phyloP scores from a whole-genome alignment of 2,329 filamentous ascomycete species.

The Alternaria sp. region DNA sequence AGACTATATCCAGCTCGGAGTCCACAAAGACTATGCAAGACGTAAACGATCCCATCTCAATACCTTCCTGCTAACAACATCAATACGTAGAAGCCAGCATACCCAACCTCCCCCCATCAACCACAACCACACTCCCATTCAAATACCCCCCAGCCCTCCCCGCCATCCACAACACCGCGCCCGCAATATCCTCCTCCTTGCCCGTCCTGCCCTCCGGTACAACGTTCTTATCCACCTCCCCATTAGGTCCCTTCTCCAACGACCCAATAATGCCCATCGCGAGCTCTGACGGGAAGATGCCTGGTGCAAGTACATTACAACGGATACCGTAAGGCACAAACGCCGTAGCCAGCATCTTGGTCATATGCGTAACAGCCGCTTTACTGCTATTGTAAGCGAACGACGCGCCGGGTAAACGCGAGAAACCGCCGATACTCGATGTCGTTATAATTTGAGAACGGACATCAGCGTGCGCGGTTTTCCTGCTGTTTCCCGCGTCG shows the following conservation, averaged over 20 bases:
- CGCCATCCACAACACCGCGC: constrained; percentile 69
- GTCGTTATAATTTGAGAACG: constrained; percentile 31
- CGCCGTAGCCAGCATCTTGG: constrained; percentile 57
- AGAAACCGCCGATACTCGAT: constrained; percentile 13
- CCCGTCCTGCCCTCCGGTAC: constrained; percentile 65
- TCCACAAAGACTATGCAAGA: background rate
- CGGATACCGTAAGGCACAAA: constrained; percentile 53
- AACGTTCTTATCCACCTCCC: constrained; percentile 9
- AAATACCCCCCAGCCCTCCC: constrained; percentile 69
- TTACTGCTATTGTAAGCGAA: constrained; percentile 48
- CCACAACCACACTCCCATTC: constrained; percentile 67
- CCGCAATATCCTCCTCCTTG: constrained; percentile 67
- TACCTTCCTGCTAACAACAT: background rate
- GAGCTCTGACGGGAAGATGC: constrained; percentile 37
- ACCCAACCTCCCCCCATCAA: constrained; percentile 68
- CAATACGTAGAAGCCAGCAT: constrained; percentile 63
- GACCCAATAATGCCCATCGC: constrained; percentile 15
- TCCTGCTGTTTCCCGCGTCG: constrained; percentile 47
- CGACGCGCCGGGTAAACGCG: constrained; percentile 3
- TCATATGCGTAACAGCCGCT: constrained; percentile 55
- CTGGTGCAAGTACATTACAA: constrained; percentile 58
- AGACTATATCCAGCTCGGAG: background rate
- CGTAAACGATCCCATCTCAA: background rate
- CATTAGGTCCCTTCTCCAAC: background rate
- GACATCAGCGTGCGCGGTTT: constrained; percentile 12